These are phyloP conservation scores for Wickerhamiella lipophila DNA, from an alignment of 805 yeast species.

Conservation along the genomic window DNA sequence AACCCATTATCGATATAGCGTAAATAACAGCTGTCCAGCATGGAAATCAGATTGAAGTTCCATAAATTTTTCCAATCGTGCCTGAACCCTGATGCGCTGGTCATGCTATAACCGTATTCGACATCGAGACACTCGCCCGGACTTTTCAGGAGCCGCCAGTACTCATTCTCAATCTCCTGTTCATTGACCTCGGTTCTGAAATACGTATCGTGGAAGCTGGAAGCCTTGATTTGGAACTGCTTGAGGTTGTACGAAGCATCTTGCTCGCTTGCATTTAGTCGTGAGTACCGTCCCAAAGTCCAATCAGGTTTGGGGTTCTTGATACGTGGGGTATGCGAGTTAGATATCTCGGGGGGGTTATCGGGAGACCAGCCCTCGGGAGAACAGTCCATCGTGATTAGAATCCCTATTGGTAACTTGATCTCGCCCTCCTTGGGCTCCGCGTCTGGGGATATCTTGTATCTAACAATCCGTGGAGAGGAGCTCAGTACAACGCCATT, in stretches of 20 bases:
- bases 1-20: conserved; percentile 37
- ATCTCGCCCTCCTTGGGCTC: conserved; percentile 36
- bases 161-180: conserved; percentile 9
- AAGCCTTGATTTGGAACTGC: conserved; percentile 10
- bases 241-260: conserved; percentile 10
- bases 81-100: neutral
- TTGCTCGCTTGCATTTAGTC: neutral
- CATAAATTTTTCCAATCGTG: conserved; percentile 34
- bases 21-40: conserved; percentile 54
- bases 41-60: conserved; percentile 56
- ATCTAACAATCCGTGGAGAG: neutral
- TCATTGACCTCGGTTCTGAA: neutral
- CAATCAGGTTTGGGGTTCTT: neutral
- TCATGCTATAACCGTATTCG: conserved; percentile 9
- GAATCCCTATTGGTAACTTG: conserved; percentile 10
- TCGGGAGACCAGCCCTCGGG: neutral
- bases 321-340: neutral
- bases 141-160: conserved; percentile 8
- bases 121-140: conserved; percentile 9
- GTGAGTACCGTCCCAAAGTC: conserved; percentile 3
- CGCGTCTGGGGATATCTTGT: conserved; percentile 40
- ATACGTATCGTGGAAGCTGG: conserved; percentile 1
- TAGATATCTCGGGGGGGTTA: neutral
- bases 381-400: conserved; percentile 5
- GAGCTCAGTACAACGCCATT: conserved; percentile 15